Conservation (phyloP, 805 yeast species). For the Suhomyces canberraensis region DNA sequence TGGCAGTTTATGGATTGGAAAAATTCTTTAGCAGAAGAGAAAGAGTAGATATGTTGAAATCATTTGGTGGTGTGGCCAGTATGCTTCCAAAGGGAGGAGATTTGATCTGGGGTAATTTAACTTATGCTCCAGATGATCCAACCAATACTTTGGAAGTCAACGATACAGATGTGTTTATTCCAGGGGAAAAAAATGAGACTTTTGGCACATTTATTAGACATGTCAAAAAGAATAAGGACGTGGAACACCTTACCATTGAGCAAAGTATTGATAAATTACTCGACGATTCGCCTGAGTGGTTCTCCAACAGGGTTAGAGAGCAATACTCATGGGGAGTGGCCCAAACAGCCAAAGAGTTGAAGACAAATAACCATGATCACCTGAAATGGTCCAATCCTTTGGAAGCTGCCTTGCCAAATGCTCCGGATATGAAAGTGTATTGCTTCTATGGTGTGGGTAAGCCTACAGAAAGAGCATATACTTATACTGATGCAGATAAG, state of each 20-base stretch:
- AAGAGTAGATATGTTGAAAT: conserved; percentile 76
- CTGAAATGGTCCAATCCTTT: conserved; percentile 92
- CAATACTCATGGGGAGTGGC: conserved; percentile 84
- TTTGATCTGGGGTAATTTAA: conserved; percentile 76
- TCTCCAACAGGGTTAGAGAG: conserved; percentile 55
- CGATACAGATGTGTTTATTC: conserved; percentile 14
- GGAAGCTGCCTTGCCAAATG: conserved; percentile 87
- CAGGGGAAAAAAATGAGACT: conserved; percentile 15
- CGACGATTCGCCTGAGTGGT: conserved; percentile 74
- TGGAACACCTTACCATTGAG: conserved; percentile 57
- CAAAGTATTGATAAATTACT: conserved; percentile 67
- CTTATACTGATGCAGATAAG: conserved; percentile 64
- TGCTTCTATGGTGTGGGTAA: conserved; percentile 97
- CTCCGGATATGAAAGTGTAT: conserved; percentile 85
- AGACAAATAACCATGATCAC: conserved; percentile 63
- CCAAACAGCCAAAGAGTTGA: conserved; percentile 53
- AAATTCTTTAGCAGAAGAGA: conserved; percentile 89
- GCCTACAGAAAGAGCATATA: conserved; percentile 91
- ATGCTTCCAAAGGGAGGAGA: conserved; percentile 98
- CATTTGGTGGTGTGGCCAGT: conserved; percentile 92
- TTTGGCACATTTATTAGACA: conserved; percentile 13
- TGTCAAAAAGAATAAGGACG: conserved; percentile 12
- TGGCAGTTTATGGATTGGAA: conserved; percentile 93
- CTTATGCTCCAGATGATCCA: conserved; percentile 71
- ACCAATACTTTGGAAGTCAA: conserved; percentile 23